Percentiles rank a stretch among this genome's conserved stretches.
Conservation (phyloP, 2,329 filamentous ascomycete genomes). For the Pyrenophora graminea region DNA sequence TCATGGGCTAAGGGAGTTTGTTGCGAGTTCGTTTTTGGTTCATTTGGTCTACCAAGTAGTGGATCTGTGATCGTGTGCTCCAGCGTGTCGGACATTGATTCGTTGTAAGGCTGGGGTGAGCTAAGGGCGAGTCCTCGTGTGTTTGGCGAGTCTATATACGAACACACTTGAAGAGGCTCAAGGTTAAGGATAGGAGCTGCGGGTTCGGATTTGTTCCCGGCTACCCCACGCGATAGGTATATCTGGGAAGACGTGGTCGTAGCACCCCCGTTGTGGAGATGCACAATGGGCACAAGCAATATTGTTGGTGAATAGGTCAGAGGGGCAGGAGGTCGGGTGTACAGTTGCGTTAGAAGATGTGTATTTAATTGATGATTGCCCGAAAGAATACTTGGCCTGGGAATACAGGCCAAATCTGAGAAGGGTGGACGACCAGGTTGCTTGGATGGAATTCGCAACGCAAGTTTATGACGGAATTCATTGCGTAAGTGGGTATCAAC, state of each 20-base stretch:
- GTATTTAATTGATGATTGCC: background rate
- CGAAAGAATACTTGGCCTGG: conserved; percentile 1
- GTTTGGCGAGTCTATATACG: conserved; percentile 23
- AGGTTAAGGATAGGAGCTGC: conserved; percentile 23
- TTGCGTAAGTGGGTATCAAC: conserved; percentile 16
- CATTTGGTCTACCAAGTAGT: background rate
- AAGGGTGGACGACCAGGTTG: background rate
- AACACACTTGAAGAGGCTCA: conserved; percentile 17
- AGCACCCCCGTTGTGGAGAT: conserved; percentile 26
- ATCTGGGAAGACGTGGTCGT: conserved; percentile 55
- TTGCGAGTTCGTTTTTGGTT: background rate
- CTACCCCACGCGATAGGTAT: conserved; percentile 52
- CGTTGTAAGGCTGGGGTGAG: conserved; percentile 6
- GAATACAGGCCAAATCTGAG: background rate
- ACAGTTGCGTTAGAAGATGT: background rate
- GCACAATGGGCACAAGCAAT: background rate
- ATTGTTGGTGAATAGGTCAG: background rate
- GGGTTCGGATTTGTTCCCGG: conserved; percentile 40
- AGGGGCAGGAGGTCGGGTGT: background rate
- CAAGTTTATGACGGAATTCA: conserved; percentile 2
- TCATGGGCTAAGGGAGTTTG: background rate
- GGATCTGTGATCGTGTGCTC: conserved; percentile 3
- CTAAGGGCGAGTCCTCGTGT: conserved; percentile 18
- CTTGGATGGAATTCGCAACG: background rate
- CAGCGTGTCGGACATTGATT: conserved; percentile 14